A percentile compares a stretch with the other conserved stretches of the same genome.
These are phyloP conservation scores for Wickerhamiella dianesei DNA, from an alignment of 805 yeast genomes.

Conservation along the genomic window DNA sequence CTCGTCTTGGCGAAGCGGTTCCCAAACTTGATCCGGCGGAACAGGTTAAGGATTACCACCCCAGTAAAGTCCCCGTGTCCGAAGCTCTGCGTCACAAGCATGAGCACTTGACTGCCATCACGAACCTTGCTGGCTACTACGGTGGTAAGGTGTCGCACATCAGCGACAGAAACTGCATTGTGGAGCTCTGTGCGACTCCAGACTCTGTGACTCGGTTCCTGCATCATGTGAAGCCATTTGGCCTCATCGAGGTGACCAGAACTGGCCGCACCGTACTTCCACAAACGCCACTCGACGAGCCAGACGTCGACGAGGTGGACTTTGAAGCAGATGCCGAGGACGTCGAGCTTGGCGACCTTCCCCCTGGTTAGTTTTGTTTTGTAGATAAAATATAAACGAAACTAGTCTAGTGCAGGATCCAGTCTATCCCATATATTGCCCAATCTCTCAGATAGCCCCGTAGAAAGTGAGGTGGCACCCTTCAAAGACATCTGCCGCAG, in stretches of 20 bases:
- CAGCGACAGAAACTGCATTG: slow-evolving; percentile 83
- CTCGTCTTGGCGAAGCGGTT: slow-evolving; percentile 24
- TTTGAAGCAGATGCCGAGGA: slow-evolving; percentile 38
- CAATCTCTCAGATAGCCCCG: neutral
- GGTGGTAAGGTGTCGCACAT: slow-evolving; percentile 91
- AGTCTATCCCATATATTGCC: neutral
- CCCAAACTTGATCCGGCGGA: slow-evolving; percentile 22
- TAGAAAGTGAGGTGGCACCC: slow-evolving; percentile 8
- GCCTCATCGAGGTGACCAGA: slow-evolving; percentile 89
- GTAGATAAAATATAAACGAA: no score
- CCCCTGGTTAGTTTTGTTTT: slow-evolving; percentile 61
- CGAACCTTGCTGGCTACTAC: slow-evolving; percentile 67
- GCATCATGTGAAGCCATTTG: slow-evolving; percentile 86
- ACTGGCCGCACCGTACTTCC: slow-evolving; percentile 98
- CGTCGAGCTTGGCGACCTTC: slow-evolving; percentile 61
- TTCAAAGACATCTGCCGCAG: slow-evolving; percentile 6
- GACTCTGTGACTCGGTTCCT: slow-evolving; percentile 75
- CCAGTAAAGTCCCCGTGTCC: slow-evolving; percentile 75
- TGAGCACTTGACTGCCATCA: slow-evolving; percentile 71
- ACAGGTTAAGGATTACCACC: slow-evolving; percentile 48
- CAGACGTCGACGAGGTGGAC: slow-evolving; percentile 27
- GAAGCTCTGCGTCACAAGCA: slow-evolving; percentile 92
- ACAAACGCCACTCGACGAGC: slow-evolving; percentile 70
- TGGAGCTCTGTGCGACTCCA: slow-evolving; percentile 91
- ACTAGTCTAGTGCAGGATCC: no score